These are phyloP conservation scores for Aspergillus mulundensis DNA, from an alignment of 495 filamentous ascomycete species.

Conservation along the genomic window DNA sequence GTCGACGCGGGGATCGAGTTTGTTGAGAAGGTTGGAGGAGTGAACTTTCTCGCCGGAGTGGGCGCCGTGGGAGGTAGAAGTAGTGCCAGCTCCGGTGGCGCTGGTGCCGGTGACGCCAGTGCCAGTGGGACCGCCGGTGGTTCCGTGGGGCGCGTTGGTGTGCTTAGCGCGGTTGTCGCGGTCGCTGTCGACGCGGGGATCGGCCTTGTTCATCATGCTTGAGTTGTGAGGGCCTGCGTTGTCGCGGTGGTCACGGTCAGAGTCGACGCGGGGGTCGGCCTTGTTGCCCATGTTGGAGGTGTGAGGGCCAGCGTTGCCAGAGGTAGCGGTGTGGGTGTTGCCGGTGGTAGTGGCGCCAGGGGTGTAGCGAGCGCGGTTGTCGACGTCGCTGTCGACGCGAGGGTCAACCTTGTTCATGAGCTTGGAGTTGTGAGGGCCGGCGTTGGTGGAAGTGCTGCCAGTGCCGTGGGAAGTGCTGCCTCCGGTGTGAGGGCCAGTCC, in stretches of 20 bases:
- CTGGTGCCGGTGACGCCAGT: conserved; percentile 18
- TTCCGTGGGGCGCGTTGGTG: background rate
- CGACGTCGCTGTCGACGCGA: conserved; percentile 24
- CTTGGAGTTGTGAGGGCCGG: conserved; percentile 42
- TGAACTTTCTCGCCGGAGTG: conserved; percentile 41
- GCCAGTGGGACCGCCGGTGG: background rate
- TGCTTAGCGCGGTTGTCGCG: conserved; percentile 4
- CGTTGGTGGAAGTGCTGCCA: conserved; percentile 14
- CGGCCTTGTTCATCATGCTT: conserved; percentile 52
- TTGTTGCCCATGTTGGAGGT: conserved; percentile 42
- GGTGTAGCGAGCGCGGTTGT: conserved; percentile 2
- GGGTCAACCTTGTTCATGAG: conserved; percentile 46
- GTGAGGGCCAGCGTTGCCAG: conserved; percentile 36
- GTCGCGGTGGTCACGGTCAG: conserved; percentile 38
- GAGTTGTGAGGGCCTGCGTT: conserved; percentile 39
- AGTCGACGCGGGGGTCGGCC: conserved; percentile 49
- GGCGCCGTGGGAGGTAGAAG: conserved; percentile 18
- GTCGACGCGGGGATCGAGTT: conserved; percentile 49
- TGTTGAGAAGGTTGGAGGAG: conserved; percentile 41
- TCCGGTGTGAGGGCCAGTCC: background rate
- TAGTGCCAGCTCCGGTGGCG: conserved; percentile 30
- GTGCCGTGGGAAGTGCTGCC: background rate
- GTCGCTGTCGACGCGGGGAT: conserved; percentile 31
- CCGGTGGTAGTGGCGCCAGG: background rate
- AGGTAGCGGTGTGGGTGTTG: conserved; percentile 9